Conservation (phyloP, 345 rosid genomes). For the Heritiera fomes region DNA sequence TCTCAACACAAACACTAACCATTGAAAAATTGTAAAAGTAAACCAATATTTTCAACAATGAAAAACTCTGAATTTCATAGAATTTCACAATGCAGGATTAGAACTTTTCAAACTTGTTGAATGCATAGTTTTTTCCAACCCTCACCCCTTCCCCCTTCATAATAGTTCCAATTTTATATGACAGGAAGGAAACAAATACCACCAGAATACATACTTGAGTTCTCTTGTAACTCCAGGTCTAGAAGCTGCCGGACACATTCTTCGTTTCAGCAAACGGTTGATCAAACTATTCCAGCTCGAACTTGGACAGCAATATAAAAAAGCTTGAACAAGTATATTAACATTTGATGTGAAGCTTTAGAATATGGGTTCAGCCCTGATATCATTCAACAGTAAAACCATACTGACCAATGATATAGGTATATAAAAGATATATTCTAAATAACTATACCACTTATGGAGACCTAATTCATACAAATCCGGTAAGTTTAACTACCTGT, state of each 20-base stretch:
- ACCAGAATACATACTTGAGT: conserved; percentile 52
- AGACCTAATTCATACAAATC: conserved; percentile 3
- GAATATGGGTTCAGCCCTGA: not conserved
- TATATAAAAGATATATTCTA: not conserved
- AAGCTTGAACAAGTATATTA: conserved; percentile 1
- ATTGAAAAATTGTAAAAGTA: not conserved
- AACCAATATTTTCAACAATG: not conserved
- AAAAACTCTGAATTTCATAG: not conserved
- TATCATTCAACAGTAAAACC: not conserved
- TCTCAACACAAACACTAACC: not conserved
- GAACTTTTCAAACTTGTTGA: not conserved
- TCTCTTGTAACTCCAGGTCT: conserved; percentile 95
- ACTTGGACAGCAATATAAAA: conserved; percentile 43
- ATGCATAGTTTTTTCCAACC: not conserved
- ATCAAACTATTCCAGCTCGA: conserved; percentile 93
- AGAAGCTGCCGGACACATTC: conserved; percentile 90
- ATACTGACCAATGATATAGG: not conserved
- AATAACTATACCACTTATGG: not conserved
- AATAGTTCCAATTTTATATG: not conserved
- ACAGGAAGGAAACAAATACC: not conserved
- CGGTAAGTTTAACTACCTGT: not conserved
- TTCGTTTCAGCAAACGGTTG: conserved; percentile 83
- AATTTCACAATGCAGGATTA: not conserved
- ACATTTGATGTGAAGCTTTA: conserved; percentile 6
- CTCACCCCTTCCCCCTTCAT: not conserved